phyloP scores from a whole-genome alignment of 495 filamentous ascomycete genomes.

The Xylaria castorea region DNA sequence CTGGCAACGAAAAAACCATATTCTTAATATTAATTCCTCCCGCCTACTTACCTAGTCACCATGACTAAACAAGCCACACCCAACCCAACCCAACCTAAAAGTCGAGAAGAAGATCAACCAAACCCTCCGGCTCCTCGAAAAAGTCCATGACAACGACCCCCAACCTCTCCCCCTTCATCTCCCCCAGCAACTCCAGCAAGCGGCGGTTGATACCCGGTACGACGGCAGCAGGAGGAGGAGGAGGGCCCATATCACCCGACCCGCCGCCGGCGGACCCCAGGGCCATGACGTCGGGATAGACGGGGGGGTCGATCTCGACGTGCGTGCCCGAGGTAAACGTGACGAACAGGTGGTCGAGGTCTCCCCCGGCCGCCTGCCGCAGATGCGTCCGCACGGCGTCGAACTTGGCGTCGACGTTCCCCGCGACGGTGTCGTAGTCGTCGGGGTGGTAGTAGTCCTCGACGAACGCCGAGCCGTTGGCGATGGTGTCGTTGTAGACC shows the following conservation, averaged over 20 bases:
- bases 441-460: slow-evolving; percentile 82
- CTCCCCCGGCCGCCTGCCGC: slow-evolving; percentile 58
- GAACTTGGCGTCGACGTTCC: slow-evolving; percentile 76
- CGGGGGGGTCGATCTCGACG: slow-evolving; percentile 47
- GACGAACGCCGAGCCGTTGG: slow-evolving; percentile 69
- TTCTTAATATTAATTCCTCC: background rate
- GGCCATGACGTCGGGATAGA: slow-evolving; percentile 57
- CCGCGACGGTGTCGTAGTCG: slow-evolving; percentile 35
- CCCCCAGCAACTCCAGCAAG: slow-evolving; percentile 75
- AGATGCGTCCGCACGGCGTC: slow-evolving; percentile 70
- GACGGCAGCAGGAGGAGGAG: no score
- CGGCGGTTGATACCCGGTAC: slow-evolving; percentile 68
- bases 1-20: background rate
- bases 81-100: slow-evolving; percentile 3
- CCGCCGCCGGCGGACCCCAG: slow-evolving; percentile 46
- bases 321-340: slow-evolving; percentile 57
- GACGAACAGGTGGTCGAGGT: slow-evolving; percentile 52
- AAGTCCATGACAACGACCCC: slow-evolving; percentile 67
- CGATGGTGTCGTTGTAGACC: slow-evolving; percentile 53
- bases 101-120: slow-evolving; percentile 38
- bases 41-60: background rate
- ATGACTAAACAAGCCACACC: background rate
- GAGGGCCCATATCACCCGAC: slow-evolving; percentile 11
- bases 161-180: slow-evolving; percentile 74
- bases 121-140: slow-evolving; percentile 50